phyloP scores from a whole-genome alignment of 768 basidiomycete genomes.

The Infundibulicybe gibba region DNA sequence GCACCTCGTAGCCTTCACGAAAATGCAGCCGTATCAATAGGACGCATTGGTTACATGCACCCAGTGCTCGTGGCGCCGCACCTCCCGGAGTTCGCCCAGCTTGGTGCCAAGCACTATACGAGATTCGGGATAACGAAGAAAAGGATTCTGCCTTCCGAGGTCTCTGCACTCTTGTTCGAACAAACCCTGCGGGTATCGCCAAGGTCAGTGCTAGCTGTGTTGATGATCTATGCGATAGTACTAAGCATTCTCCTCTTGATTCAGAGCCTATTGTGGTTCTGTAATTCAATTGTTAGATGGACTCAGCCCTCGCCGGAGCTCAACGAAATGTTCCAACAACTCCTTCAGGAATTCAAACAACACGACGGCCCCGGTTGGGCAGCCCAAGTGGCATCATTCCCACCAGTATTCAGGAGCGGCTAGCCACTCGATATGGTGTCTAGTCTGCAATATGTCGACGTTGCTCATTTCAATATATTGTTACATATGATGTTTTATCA shows the following conservation, averaged over 20 bases:
- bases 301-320: slow-evolving; percentile 87
- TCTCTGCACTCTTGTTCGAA: slow-evolving; percentile 92
- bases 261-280: slow-evolving; percentile 95
- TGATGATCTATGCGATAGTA: neutral
- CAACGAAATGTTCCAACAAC: slow-evolving; percentile 89
- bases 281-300: slow-evolving; percentile 97
- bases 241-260: slow-evolving; percentile 2
- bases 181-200: slow-evolving; percentile 90
- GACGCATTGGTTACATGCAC: slow-evolving; percentile 92
- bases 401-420: slow-evolving; percentile 86
- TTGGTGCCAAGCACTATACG: slow-evolving; percentile 96
- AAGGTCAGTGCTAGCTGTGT: slow-evolving; percentile 56
- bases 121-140: slow-evolving; percentile 99
- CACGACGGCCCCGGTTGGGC: slow-evolving; percentile 87
- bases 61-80: slow-evolving; percentile 87
- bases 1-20: slow-evolving; percentile 93
- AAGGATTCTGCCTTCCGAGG: slow-evolving; percentile 99
- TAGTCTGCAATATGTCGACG: slow-evolving; percentile 26
- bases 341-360: slow-evolving; percentile 86
- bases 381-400: slow-evolving; percentile 78
- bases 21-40: slow-evolving; percentile 96
- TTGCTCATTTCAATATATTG: too few species aligned
- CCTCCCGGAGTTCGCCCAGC: slow-evolving; percentile 87
- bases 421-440: slow-evolving; percentile 85
- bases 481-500: neutral